These are phyloP conservation scores for Aspergillus fumigatus DNA, from an alignment of 2,329 filamentous ascomycete species.

Conservation along the genomic window DNA sequence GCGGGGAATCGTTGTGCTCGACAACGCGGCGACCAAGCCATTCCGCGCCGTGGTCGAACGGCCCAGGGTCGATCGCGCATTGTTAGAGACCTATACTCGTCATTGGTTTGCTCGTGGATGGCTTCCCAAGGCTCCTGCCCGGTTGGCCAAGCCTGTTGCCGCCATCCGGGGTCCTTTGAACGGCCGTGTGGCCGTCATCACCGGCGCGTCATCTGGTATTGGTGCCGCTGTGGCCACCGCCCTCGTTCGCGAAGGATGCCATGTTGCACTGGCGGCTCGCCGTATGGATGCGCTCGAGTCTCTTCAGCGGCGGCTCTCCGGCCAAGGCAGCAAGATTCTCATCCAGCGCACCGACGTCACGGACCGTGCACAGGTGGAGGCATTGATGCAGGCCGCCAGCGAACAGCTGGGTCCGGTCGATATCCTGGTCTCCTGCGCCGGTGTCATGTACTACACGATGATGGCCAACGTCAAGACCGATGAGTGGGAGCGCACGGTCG, in stretches of 20 bases:
- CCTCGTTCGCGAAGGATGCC: constrained; percentile 65
- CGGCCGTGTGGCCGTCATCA: constrained; percentile 70
- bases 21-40: constrained; percentile 64
- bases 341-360: constrained; percentile 70
- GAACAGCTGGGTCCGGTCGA: constrained; percentile 67
- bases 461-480: constrained; percentile 71
- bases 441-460: constrained; percentile 87
- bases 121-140: constrained; percentile 60
- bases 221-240: constrained; percentile 68
- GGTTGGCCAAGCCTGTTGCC: constrained; percentile 41
- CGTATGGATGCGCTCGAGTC: constrained; percentile 64
- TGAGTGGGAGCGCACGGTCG: constrained; percentile 77
- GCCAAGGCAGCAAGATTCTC: constrained; percentile 60
- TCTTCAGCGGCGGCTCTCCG: constrained; percentile 58
- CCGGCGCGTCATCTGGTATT: constrained; percentile 74
- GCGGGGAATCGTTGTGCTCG: constrained; percentile 66
- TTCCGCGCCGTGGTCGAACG: constrained; percentile 56
- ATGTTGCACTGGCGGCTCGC: constrained; percentile 68
- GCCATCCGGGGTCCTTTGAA: constrained; percentile 55
- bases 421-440: constrained; percentile 74
- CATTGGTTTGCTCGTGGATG: constrained; percentile 78
- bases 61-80: constrained; percentile 62
- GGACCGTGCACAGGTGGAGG: constrained; percentile 59
- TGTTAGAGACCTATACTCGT: constrained; percentile 74
- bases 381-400: constrained; percentile 56